These are phyloP conservation scores for Tolypocladium inflatum DNA, from an alignment of 2,329 filamentous ascomycete genomes.

Conservation along the genomic window DNA sequence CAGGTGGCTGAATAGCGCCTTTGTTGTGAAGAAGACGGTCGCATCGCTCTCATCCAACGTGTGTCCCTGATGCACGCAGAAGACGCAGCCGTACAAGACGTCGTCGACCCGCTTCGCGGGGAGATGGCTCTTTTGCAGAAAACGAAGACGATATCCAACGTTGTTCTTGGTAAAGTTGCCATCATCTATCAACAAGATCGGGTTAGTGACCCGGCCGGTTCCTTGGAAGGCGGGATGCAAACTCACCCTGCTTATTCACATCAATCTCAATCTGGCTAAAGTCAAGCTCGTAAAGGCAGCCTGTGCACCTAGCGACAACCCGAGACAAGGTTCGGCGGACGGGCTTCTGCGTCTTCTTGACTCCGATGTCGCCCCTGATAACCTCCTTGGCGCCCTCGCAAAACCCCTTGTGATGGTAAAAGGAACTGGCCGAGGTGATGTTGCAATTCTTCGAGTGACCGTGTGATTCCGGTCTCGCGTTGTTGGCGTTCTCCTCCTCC, in stretches of 20 bases:
- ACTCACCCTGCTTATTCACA: slow-evolving; percentile 36
- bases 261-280: slow-evolving; percentile 43
- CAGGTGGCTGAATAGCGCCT: slow-evolving; percentile 42
- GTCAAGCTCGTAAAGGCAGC: slow-evolving; percentile 45
- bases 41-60: slow-evolving; percentile 45
- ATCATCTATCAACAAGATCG: slow-evolving; percentile 5
- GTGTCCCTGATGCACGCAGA: slow-evolving; percentile 40
- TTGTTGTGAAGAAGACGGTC: slow-evolving; percentile 46
- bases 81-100: slow-evolving; percentile 43
- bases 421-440: slow-evolving; percentile 37
- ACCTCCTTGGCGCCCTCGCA: slow-evolving; percentile 45
- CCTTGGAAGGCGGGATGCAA: background rate
- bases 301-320: slow-evolving; percentile 38
- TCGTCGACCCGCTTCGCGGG: slow-evolving; percentile 40
- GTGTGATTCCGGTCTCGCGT: background rate
- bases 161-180: slow-evolving; percentile 37
- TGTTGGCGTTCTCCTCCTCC: slow-evolving; percentile 1
- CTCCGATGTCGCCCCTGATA: slow-evolving; percentile 35
- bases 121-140: slow-evolving; percentile 47
- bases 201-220: background rate
- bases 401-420: slow-evolving; percentile 43
- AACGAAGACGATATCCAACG: slow-evolving; percentile 42
- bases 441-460: slow-evolving; percentile 22
- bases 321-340: slow-evolving; percentile 19
- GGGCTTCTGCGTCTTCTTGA: slow-evolving; percentile 40